phyloP scores from a whole-genome alignment of 2,329 filamentous ascomycete species.

The Pyricularia pennisetigena region DNA sequence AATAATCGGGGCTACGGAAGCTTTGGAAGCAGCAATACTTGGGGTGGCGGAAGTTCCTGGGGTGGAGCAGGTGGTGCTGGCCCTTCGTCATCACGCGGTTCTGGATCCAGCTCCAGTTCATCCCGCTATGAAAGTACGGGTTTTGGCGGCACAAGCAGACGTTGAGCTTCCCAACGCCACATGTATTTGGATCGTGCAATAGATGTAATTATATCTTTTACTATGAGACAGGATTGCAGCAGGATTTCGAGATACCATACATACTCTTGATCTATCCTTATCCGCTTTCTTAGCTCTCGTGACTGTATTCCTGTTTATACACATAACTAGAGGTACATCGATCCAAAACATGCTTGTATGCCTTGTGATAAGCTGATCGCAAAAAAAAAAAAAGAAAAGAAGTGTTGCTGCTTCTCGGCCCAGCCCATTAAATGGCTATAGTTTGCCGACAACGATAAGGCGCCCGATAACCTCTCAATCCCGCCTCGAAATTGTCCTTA shows the following conservation, averaged over 20 bases:
- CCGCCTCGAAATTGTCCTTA: background rate
- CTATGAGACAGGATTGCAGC: background rate
- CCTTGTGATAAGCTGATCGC: background rate
- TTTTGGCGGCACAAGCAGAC: conserved; percentile 58
- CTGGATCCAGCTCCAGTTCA: conserved; percentile 23
- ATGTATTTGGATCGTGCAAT: background rate
- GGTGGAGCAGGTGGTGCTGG: conserved; percentile 23
- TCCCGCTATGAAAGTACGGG: conserved; percentile 59
- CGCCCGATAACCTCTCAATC: background rate
- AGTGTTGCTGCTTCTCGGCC: background rate
- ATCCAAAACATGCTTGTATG: background rate
- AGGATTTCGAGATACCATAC: background rate
- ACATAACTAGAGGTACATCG: background rate
- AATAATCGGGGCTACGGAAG: conserved; percentile 24
- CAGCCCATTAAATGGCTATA: background rate
- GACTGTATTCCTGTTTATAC: background rate
- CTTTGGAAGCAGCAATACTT: conserved; percentile 7
- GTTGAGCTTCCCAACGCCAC: conserved; percentile 22
- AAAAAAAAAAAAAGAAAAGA: background rate
- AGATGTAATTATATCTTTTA: background rate
- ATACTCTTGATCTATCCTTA: background rate
- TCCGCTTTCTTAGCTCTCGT: background rate
- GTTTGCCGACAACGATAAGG: background rate
- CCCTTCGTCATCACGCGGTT: conserved; percentile 22
- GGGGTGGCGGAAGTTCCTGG: conserved; percentile 19